Conservation (phyloP, 1,139 yeast genomes). For the Debaryomyces psychrophilus region DNA sequence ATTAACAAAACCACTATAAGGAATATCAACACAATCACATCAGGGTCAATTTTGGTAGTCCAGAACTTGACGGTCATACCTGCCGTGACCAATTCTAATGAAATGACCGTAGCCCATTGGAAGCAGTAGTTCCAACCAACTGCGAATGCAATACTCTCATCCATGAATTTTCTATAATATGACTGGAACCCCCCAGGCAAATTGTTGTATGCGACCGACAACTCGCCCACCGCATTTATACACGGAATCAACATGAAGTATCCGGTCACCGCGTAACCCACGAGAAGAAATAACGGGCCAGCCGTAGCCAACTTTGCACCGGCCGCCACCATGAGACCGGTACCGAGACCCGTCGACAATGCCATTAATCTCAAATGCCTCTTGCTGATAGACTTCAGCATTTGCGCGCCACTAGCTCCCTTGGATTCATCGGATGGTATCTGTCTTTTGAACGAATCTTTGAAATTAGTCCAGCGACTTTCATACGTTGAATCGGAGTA, state of each 20-base stretch:
- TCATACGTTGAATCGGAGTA: background rate
- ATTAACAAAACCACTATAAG: conserved; percentile 36
- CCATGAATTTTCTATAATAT: conserved; percentile 37
- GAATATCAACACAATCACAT: conserved; percentile 44
- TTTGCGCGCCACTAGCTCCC: conserved; percentile 1
- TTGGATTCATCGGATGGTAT: conserved; percentile 17
- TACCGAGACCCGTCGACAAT: conserved; percentile 39
- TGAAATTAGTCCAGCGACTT: conserved; percentile 28
- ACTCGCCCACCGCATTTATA: conserved; percentile 39
- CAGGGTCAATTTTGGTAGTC: conserved; percentile 33
- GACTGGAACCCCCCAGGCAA: conserved; percentile 41
- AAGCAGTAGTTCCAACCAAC: conserved; percentile 42
- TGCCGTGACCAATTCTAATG: conserved; percentile 42
- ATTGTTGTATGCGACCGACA: conserved; percentile 35
- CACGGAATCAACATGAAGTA: conserved; percentile 40
- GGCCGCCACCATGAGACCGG: conserved; percentile 42
- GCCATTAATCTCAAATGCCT: conserved; percentile 38
- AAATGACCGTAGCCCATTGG: conserved; percentile 39
- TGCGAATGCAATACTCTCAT: conserved; percentile 39
- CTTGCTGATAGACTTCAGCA: conserved; percentile 12
- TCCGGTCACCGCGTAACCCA: conserved; percentile 39
- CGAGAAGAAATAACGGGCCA: conserved; percentile 38
- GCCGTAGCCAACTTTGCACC: conserved; percentile 36
- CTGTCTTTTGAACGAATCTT: conserved; percentile 40
- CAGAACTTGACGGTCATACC: conserved; percentile 41